Conservation (phyloP, 2,329 filamentous ascomycete genomes). For the Cryoendolithus antarcticus region DNA sequence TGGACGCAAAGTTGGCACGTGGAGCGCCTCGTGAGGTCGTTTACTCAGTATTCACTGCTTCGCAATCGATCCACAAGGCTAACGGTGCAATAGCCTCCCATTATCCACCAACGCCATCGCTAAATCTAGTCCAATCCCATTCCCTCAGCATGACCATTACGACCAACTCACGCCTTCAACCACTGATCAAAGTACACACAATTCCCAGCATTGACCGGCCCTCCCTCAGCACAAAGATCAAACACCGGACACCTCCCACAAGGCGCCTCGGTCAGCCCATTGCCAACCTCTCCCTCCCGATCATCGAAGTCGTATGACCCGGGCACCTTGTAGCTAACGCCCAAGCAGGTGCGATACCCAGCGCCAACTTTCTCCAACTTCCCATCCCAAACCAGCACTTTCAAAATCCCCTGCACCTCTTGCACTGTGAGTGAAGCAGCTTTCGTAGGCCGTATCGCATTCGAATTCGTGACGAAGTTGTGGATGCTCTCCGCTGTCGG, state of each 20-base stretch:
- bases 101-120: too few species aligned
- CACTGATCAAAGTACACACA: conserved; percentile 88
- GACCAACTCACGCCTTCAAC: conserved; percentile 37
- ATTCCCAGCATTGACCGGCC: conserved; percentile 76
- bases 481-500: conserved; percentile 72
- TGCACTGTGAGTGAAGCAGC: conserved; percentile 42
- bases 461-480: conserved; percentile 53
- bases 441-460: conserved; percentile 57
- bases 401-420: conserved; percentile 74
- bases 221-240: conserved; percentile 79
- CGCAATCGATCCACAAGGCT: too few species aligned
- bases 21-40: too few species aligned
- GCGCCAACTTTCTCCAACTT: conserved; percentile 54
- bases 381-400: conserved; percentile 81
- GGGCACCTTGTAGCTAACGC: conserved; percentile 15
- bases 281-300: conserved; percentile 40
- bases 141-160: too few species aligned
- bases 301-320: conserved; percentile 14
- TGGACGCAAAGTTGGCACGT: too few species aligned
- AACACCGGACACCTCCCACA: conserved; percentile 91
- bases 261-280: conserved; percentile 75
- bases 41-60: too few species aligned
- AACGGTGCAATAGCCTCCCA: too few species aligned
- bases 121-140: too few species aligned
- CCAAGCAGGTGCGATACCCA: conserved; percentile 36